Evolutionary conservation across 768 basidiomycete genomes (phyloP).

Genomic region (Pulveroboletus sp.): DNA sequence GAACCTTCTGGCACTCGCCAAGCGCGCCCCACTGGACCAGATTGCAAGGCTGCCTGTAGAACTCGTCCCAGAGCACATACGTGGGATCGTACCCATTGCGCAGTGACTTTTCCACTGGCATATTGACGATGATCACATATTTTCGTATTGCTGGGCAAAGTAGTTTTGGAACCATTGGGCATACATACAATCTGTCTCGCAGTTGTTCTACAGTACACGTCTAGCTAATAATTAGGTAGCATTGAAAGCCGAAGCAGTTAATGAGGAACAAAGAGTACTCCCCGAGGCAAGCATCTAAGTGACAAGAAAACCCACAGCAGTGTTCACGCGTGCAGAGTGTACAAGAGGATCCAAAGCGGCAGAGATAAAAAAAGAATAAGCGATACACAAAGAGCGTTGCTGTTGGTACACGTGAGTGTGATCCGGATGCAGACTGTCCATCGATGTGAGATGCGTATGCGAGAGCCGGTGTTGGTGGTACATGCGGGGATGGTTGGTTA

Average conservation of each 20-base stretch:
- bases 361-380: background rate
- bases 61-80: slow-evolving; percentile 63
- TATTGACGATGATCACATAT: background rate
- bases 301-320: background rate
- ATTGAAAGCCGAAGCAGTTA: slow-evolving; percentile 5
- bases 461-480: background rate
- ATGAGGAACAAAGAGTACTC: background rate
- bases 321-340: background rate
- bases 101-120: background rate
- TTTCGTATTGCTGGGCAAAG: background rate
- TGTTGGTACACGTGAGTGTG: slow-evolving; percentile 15
- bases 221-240: slow-evolving; percentile 13
- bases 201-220: slow-evolving; percentile 12
- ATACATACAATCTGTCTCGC: background rate
- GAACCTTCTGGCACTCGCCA: slow-evolving; percentile 74
- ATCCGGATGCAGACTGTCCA: slow-evolving; percentile 1
- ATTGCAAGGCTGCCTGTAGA: slow-evolving; percentile 63
- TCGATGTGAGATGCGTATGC: slow-evolving; percentile 5
- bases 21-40: slow-evolving; percentile 71
- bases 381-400: slow-evolving; percentile 10
- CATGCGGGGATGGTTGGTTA: slow-evolving; percentile 7
- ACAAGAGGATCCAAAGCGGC: background rate
- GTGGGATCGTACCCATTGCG: slow-evolving; percentile 58
- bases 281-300: slow-evolving; percentile 3
- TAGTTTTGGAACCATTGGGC: slow-evolving; percentile 4